Evolutionary conservation across 2,329 filamentous ascomycete species (phyloP), one percentile per base, ranked within the genome.

Genomic region (Teratosphaeria gauchensis): DNA sequence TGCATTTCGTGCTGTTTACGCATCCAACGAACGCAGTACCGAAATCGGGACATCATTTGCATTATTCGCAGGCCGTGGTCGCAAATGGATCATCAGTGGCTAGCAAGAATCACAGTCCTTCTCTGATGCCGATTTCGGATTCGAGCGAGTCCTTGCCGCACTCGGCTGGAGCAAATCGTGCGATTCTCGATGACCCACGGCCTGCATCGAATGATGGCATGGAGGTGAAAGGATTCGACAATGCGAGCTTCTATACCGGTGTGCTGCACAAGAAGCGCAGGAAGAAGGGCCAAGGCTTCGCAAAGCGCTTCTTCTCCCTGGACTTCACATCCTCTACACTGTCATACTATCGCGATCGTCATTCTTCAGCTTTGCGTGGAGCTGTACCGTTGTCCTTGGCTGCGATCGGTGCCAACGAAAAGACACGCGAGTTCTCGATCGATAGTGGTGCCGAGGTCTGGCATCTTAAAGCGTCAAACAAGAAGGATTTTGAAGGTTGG

Each of bases 391-490:
- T 99, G 8, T 94, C 90, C 30, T 77, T 99, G 56, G 94, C 94
- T 16, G 94, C 90, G 4, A 88, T 99, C 60, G 89, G 92, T 3
- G 90, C 90, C 7, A 92, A 96, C 70, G 90, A 94, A 72, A 85
- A 89, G 68, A 85, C 89, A 42, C 84, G 91, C 63, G 92, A 97
- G 73, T 96, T 99, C 56, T 95, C 88, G 51, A 94, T 99, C 59
- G 94, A 99, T 72, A 97, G 94, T 0, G 94, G 94, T 1, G 92
- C 94, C 2, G 94, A 99, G 73, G 85, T 99, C 30, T 99, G 94
- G 94, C 94, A 97, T 75, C 78, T 99, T 32, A 87, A 86, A 67
- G 90, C 94, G 2, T 84, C 82, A 55, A 95, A 89, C 66, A 83
- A 84, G 55, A 88, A 87, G 63, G 92, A 97, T 62, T 99, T 96